Base-by-base conservation (phyloP, 129 eudicot species). In the Escallonia rubra region DNA sequence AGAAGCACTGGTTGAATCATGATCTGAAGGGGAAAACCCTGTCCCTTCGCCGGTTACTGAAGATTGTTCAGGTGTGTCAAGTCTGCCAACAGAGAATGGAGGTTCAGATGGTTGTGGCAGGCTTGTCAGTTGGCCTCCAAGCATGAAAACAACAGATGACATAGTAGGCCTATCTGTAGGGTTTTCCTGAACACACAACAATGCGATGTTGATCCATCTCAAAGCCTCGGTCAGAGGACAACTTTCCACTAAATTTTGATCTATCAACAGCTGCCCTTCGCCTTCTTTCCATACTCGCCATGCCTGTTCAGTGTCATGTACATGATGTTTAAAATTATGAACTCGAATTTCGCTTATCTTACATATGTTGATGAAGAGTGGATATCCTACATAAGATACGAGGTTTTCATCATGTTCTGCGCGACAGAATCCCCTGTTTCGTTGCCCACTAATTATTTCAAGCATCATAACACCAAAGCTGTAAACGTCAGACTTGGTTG, bases 271-370 rank as follows among this genome's bases (percentile, higher is more conserved):
- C 43, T 51, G 51, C 42, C 49, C 15, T 8, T 66, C 49, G 59
- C 79, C 75, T 5, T 67, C 74, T 63, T 66, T 56, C 79, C 79
- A 78, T 42, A 58, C 45, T 66, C 72, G 66, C 82, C 82, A 78
- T 70, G 65, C 77, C 81, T 77, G 50, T 41, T 47, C 41, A 3
- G 3, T 16, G 7, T 41, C n/a, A 3, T 6, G 4, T 1, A 64
- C 13, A 43, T 8, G 10, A n/a, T 63, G 12, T 0, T 4, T 64
- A 34, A 2, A 42, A 23, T 0, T 8, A 8, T 8, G 48, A 0
- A 11, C 4, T 4, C 54, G 47, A 61, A 72, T 7, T 4, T 0
- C 57, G 12, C 3, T 4, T 4, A 11, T 52, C 4, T 3, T 7
- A 8, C 12, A 52, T 3, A 4, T 7, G 12, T 52, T 52, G 4